A percentile compares a stretch with the other conserved stretches of the same genome.
Conservation (phyloP, 495 filamentous ascomycete species). For the Staphylotrichum longicolle region DNA sequence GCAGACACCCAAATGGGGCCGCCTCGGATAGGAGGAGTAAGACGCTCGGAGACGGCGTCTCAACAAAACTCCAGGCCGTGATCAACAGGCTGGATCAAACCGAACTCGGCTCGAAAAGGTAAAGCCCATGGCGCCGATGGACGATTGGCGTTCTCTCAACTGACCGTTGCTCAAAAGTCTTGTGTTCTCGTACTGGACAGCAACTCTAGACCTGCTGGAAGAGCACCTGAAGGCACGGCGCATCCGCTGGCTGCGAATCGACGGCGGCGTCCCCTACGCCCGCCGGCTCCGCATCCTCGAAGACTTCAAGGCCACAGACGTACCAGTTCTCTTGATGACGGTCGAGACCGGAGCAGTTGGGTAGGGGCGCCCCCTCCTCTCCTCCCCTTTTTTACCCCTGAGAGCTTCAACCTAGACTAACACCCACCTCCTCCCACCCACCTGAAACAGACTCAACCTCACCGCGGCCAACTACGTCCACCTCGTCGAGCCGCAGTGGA, state of each 20-base stretch:
- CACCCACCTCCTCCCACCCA: neutral
- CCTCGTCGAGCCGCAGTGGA: constrained; percentile 57
- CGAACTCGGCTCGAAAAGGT: no score
- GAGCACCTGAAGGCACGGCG: constrained; percentile 26
- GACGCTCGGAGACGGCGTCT: no score
- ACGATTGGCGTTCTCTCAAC: neutral
- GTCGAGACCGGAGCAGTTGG: constrained; percentile 51
- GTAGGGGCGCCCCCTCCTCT: no score
- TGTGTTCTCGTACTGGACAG: constrained; percentile 55
- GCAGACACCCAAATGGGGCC: no score
- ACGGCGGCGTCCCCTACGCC: constrained; percentile 14
- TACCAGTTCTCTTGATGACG: constrained; percentile 48
- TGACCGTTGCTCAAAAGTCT: constrained; percentile 37
- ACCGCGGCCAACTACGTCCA: constrained; percentile 46
- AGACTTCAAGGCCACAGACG: constrained; percentile 32
- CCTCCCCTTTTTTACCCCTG: no score
- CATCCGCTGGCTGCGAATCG: constrained; percentile 13
- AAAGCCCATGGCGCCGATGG: no score
- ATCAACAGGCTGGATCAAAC: no score
- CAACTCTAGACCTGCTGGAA: constrained; percentile 41
- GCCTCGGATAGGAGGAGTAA: no score
- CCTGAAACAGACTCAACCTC: constrained; percentile 45
- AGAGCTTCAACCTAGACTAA: constrained; percentile 23
- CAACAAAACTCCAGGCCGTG: no score
- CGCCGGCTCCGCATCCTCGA: constrained; percentile 36